A percentile compares a stretch with the other conserved stretches of the same genome.
Evolutionary conservation across 169 alveolate species (phyloP).

Genomic region (Plasmodium vivax): DNA sequence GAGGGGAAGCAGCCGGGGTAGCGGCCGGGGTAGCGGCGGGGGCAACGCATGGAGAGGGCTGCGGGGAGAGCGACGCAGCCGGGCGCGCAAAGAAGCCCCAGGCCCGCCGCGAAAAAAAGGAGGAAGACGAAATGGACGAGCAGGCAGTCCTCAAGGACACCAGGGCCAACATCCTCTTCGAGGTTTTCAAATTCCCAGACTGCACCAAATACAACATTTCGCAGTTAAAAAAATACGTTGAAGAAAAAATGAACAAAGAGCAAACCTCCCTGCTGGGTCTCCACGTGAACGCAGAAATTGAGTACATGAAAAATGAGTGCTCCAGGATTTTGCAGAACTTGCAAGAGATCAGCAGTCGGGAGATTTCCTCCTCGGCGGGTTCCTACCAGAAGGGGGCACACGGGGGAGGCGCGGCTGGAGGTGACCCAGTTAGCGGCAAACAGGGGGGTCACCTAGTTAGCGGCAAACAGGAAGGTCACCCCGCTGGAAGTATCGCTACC

Average conservation of each 20-base stretch:
- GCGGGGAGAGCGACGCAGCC: neutral
- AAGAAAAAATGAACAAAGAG: constrained; percentile 95
- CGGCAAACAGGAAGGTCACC: neutral
- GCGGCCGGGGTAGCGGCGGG: too few species aligned
- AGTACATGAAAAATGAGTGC: constrained; percentile 92
- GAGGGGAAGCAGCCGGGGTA: too few species aligned
- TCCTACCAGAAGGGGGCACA: constrained; percentile 10
- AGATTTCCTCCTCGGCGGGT: constrained; percentile 30
- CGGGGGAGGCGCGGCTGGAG: neutral
- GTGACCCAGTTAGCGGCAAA: too few species aligned
- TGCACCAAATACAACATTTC: constrained; percentile 93
- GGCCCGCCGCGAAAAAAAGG: neutral
- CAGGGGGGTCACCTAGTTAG: neutral
- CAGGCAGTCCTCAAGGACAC: constrained; percentile 92
- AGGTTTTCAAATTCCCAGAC: constrained; percentile 95
- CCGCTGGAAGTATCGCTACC: neutral
- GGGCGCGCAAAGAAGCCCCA: neutral
- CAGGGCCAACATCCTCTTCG: constrained; percentile 90
- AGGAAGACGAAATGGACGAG: constrained; percentile 79
- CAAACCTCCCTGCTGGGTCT: constrained; percentile 92
- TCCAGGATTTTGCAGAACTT: constrained; percentile 89
- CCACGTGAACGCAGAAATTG: constrained; percentile 97
- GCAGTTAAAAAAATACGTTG: constrained; percentile 92
- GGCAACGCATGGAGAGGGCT: neutral
- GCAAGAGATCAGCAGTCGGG: constrained; percentile 78